A percentile compares a stretch with the other conserved stretches of the same genome.
These are phyloP conservation scores for Acer yangbiense DNA, from an alignment of 345 rosid species.

Conservation along the genomic window DNA sequence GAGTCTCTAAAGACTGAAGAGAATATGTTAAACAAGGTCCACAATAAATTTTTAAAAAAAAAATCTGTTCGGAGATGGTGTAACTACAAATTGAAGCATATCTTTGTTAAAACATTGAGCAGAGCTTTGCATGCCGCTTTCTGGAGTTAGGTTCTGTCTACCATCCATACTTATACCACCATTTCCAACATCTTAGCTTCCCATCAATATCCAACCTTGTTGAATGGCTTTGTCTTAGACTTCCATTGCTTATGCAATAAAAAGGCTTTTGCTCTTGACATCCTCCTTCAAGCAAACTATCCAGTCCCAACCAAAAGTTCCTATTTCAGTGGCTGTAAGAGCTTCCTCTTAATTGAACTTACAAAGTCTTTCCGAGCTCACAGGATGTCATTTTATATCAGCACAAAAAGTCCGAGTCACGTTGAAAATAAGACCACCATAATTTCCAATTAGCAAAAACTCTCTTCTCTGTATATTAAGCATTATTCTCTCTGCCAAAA, in stretches of 20 bases:
- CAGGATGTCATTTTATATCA: background rate
- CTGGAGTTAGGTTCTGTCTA: background rate
- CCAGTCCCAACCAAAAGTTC: background rate
- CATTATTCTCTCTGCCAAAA: background rate
- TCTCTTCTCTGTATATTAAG: background rate
- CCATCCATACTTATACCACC: background rate
- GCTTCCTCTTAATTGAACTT: background rate
- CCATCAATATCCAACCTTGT: background rate
- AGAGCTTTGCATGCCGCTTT: background rate
- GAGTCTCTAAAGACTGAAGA: background rate
- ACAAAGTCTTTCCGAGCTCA: background rate
- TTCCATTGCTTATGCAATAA: background rate
- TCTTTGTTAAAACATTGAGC: background rate
- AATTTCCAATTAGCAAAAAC: background rate
- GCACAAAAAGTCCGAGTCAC: background rate
- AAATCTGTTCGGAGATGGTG: background rate
- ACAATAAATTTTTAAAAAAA: too few species aligned
- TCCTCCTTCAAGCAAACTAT: background rate
- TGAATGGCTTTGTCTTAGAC: background rate
- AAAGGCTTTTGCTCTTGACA: background rate
- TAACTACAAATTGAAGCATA: background rate
- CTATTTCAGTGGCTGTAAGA: background rate
- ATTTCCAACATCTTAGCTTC: background rate
- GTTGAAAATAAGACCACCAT: background rate
- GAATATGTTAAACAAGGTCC: background rate